Evolutionary conservation across 208 protist genomes (phyloP).

Genomic region (Acanthamoeba royreba): DNA sequence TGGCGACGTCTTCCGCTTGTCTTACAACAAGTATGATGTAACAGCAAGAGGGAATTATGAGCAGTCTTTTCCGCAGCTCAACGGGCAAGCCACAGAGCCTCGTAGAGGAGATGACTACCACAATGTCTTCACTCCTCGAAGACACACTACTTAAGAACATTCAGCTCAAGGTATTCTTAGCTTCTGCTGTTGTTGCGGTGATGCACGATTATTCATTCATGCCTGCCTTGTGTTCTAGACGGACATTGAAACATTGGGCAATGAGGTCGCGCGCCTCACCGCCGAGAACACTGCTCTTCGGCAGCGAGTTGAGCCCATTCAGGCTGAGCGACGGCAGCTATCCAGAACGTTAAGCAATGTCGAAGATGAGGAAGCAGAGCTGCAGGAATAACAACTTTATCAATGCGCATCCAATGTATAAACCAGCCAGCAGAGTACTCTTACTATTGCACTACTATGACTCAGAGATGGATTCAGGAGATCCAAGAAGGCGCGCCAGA

Average conservation of each 20-base stretch:
- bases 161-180: neutral
- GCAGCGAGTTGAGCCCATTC: no score
- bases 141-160: slow-evolving; percentile 14
- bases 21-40: neutral
- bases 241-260: neutral
- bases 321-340: no score
- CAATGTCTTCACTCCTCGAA: neutral
- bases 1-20: neutral
- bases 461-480: no score
- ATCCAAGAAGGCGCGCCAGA: no score
- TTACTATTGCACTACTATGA: no score
- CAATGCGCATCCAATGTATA: no score
- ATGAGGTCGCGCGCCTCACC: neutral
- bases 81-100: neutral
- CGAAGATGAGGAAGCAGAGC: no score
- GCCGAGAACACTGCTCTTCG: neutral
- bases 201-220: neutral
- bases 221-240: neutral
- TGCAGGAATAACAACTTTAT: no score
- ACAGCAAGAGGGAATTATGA: neutral
- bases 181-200: neutral
- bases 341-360: no score
- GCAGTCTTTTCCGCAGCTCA: neutral
- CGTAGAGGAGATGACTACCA: neutral
- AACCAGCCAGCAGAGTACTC: no score